A percentile compares a stretch with the other conserved stretches of the same genome.
Conservation (phyloP, 352 stramenopile species). For the Globisporangium takayamanum region DNA sequence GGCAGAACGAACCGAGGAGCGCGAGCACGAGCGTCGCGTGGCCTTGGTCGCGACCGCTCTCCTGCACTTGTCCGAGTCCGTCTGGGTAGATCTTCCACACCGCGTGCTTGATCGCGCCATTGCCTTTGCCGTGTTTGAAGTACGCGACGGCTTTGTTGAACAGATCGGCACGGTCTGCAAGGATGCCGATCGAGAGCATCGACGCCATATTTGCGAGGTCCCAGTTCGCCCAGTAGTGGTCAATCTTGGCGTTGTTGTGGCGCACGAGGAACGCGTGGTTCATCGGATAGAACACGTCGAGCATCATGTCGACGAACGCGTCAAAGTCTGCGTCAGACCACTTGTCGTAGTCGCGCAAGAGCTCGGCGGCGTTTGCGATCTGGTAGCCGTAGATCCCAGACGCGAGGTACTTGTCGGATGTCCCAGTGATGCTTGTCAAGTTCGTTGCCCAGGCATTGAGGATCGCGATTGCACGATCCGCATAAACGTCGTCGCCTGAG, state of each 20-base stretch:
- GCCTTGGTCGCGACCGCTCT: slow-evolving; percentile 18
- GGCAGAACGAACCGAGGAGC: slow-evolving; percentile 13
- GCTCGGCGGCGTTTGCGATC: slow-evolving; percentile 17
- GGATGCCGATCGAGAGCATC: slow-evolving; percentile 17
- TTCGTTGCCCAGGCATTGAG: slow-evolving; percentile 16
- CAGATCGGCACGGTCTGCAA: slow-evolving; percentile 12
- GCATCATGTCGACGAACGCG: slow-evolving; percentile 13
- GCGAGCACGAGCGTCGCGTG: slow-evolving; percentile 14
- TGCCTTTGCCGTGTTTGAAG: slow-evolving; percentile 14
- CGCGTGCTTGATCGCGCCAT: slow-evolving; percentile 14
- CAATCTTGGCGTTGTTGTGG: slow-evolving; percentile 20
- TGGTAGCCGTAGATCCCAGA: slow-evolving; percentile 19
- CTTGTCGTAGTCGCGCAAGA: slow-evolving; percentile 12
- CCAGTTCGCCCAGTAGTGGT: slow-evolving; percentile 23
- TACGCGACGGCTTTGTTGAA: slow-evolving; percentile 17
- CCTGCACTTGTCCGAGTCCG: slow-evolving; percentile 15
- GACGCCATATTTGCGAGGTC: slow-evolving; percentile 19
- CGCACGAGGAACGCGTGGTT: slow-evolving; percentile 17
- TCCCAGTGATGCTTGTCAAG: slow-evolving; percentile 9
- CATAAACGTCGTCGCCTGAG: slow-evolving; percentile 9
- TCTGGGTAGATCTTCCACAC: slow-evolving; percentile 15
- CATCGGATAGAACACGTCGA: slow-evolving; percentile 18
- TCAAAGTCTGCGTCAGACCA: slow-evolving; percentile 7
- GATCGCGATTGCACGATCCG: slow-evolving; percentile 10
- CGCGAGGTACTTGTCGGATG: slow-evolving; percentile 16